phyloP scores from a whole-genome alignment of 2,329 filamentous ascomycete species.

The Hypomyces rosellus region DNA sequence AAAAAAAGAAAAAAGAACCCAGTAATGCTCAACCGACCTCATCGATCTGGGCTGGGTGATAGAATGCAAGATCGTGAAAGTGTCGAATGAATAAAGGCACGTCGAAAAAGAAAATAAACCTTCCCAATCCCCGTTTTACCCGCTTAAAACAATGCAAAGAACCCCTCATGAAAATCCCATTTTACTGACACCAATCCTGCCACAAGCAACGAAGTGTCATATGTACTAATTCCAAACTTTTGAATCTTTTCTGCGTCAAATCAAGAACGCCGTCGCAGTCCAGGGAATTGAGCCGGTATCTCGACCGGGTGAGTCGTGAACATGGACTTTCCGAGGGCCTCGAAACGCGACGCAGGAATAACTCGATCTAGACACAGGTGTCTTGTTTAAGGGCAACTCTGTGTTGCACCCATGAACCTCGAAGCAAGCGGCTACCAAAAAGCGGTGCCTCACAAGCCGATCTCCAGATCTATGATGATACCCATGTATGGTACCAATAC shows the following conservation, averaged over 20 bases:
- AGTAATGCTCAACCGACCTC: background rate
- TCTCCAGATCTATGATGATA: constrained; percentile 13
- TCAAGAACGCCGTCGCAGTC: constrained; percentile 10
- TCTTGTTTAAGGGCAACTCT: background rate
- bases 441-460: constrained; percentile 7
- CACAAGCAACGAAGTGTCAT: constrained; percentile 20
- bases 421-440: constrained; percentile 1
- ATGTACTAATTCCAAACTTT: constrained; percentile 26
- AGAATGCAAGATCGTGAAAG: constrained; percentile 11
- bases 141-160: constrained; percentile 34
- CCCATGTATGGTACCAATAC: constrained; percentile 11
- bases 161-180: constrained; percentile 26
- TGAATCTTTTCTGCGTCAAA: constrained; percentile 13
- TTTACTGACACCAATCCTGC: constrained; percentile 20
- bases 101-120: constrained; percentile 3
- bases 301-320: constrained; percentile 2
- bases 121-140: constrained; percentile 23
- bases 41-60: constrained; percentile 1
- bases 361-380: background rate
- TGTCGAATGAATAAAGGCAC: constrained; percentile 9
- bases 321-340: background rate
- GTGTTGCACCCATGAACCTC: background rate
- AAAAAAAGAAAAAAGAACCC: constrained; percentile 12
- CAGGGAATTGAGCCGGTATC: background rate
- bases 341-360: background rate